These are phyloP conservation scores for Hericium erinaceus DNA, from an alignment of 768 basidiomycete genomes.

Conservation along the genomic window DNA sequence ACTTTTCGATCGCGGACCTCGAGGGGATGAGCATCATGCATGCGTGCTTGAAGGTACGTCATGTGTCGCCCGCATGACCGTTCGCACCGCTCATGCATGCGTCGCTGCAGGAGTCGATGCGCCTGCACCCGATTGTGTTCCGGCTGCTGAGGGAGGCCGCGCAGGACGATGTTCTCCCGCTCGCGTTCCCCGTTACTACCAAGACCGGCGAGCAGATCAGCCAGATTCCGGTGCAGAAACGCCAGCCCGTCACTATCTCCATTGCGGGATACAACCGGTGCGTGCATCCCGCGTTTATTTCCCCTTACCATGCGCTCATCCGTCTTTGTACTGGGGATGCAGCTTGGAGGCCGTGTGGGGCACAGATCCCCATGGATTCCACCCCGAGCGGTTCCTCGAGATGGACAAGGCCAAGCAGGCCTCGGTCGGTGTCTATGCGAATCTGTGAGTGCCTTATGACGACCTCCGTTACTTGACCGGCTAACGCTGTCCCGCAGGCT, in stretches of 20 bases:
- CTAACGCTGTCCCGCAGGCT: background rate
- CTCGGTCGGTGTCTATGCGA: slow-evolving; percentile 4
- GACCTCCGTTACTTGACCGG: background rate
- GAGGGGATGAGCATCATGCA: slow-evolving; percentile 9
- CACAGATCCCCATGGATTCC: slow-evolving; percentile 6
- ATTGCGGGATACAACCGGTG: slow-evolving; percentile 7
- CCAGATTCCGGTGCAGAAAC: slow-evolving; percentile 7
- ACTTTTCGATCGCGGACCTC: slow-evolving; percentile 1
- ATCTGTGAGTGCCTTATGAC: slow-evolving; percentile 4
- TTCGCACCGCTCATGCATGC: background rate
- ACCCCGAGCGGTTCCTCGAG: slow-evolving; percentile 9
- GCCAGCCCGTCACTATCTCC: slow-evolving; percentile 3
- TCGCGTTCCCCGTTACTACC: slow-evolving; percentile 9
- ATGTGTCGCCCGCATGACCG: background rate
- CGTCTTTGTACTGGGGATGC: background rate
- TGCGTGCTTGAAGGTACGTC: slow-evolving; percentile 8
- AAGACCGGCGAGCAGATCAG: slow-evolving; percentile 5
- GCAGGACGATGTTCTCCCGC: slow-evolving; percentile 11
- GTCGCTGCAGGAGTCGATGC: slow-evolving; percentile 8
- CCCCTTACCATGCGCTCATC: background rate
- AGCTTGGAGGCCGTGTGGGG: slow-evolving; percentile 10
- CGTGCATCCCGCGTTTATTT: background rate
- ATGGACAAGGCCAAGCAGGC: slow-evolving; percentile 1
- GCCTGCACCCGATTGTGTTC: slow-evolving; percentile 9
- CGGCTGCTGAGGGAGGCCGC: slow-evolving; percentile 4